phyloP scores from a whole-genome alignment of 192 early-diverging fungal species.

The Nowakowskiella sp. region DNA sequence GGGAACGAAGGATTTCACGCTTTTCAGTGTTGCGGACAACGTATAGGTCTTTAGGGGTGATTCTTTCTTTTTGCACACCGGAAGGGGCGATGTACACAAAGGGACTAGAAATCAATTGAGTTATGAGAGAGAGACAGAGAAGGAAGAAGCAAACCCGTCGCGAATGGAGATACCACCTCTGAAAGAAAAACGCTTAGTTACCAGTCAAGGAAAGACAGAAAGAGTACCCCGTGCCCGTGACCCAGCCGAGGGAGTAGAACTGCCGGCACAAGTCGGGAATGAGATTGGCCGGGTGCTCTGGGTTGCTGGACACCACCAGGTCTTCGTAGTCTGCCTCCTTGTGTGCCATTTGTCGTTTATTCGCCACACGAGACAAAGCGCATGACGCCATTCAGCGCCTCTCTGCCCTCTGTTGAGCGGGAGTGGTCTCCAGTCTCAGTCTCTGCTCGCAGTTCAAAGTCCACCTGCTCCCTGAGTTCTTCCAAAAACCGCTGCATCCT shows the following conservation, averaged over 20 bases:
- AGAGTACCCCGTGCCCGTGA: slow-evolving; percentile 84
- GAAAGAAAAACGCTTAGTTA: slow-evolving; percentile 1
- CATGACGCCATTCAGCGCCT: too few relatives aligned
- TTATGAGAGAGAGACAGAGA: not conserved
- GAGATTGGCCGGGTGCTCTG: slow-evolving; percentile 52
- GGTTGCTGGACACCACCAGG: slow-evolving; percentile 8
- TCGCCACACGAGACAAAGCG: too few relatives aligned
- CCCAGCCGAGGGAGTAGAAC: slow-evolving; percentile 90
- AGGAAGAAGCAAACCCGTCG: slow-evolving; percentile 41
- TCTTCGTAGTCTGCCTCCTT: too few relatives aligned
- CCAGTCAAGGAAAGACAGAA: not conserved
- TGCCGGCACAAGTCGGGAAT: slow-evolving; percentile 86
- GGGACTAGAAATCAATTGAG: slow-evolving; percentile 31
- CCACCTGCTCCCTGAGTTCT: too few relatives aligned
- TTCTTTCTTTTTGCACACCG: slow-evolving; percentile 95
- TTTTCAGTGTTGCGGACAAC: slow-evolving; percentile 57
- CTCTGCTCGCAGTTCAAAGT: too few relatives aligned
- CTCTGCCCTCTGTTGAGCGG: too few relatives aligned
- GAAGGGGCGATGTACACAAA: slow-evolving; percentile 82
- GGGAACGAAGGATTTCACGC: slow-evolving; percentile 59
- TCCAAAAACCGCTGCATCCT: too few relatives aligned
- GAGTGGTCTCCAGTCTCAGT: too few relatives aligned
- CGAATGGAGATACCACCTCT: slow-evolving; percentile 77
- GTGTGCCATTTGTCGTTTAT: too few relatives aligned
- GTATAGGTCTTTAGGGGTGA: slow-evolving; percentile 75